Conservation (phyloP, 305 asterid genomes). For the Fraxinus latifolia region DNA sequence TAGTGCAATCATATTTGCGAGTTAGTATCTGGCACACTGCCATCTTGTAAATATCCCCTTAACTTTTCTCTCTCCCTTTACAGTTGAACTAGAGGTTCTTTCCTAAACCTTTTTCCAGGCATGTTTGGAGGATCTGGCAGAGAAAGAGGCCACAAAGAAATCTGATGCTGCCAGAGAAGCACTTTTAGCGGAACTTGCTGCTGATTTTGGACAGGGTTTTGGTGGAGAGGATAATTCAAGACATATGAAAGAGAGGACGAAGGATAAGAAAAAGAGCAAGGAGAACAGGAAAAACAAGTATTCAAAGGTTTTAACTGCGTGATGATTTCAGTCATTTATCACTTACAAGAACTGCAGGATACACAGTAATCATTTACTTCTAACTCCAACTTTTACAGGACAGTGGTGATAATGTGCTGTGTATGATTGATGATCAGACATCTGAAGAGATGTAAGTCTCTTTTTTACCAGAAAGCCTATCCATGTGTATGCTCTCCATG, state of each 20-base stretch:
- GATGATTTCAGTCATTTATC: constrained; percentile 5
- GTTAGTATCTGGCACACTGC: constrained; percentile 39
- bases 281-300: constrained; percentile 72
- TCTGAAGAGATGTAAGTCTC: constrained; percentile 60
- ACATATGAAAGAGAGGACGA: constrained; percentile 55
- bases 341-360: constrained; percentile 24
- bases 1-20: constrained; percentile 75
- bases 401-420: constrained; percentile 44
- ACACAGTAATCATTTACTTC: constrained; percentile 17
- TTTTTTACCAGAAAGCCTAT: constrained; percentile 15
- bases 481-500: constrained; percentile 13
- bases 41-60: background rate
- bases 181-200: constrained; percentile 86
- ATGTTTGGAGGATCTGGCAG: constrained; percentile 76
- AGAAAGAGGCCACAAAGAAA: constrained; percentile 90
- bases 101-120: constrained; percentile 43
- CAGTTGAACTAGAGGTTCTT: constrained; percentile 24
- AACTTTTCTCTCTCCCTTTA: constrained; percentile 19
- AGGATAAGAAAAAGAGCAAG: constrained; percentile 74
- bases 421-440: constrained; percentile 34
- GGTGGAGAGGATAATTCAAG: constrained; percentile 49
- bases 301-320: constrained; percentile 56
- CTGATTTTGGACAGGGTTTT: constrained; percentile 61
- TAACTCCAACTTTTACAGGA: constrained; percentile 48
- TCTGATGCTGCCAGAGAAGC: constrained; percentile 97